These are phyloP conservation scores for Suillus alpinus DNA, from an alignment of 768 basidiomycete species.

Conservation along the genomic window DNA sequence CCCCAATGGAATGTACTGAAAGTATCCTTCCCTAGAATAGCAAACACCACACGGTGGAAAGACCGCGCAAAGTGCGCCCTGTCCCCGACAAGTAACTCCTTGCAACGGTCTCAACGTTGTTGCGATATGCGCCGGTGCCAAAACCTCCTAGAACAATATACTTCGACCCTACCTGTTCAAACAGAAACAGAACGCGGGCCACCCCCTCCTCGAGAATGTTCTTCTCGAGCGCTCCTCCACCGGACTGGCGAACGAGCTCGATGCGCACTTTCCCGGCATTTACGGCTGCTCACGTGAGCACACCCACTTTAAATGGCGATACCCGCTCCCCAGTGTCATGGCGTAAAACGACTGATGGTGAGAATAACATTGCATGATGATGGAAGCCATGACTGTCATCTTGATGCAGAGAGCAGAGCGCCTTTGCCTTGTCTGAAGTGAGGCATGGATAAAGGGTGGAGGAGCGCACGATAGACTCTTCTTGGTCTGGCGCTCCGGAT, in stretches of 20 bases:
- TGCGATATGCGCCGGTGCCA: constrained; percentile 75
- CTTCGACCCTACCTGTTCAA: constrained; percentile 56
- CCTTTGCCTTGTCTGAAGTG: constrained; percentile 46
- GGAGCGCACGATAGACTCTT: constrained; percentile 75
- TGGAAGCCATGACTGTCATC: constrained; percentile 55
- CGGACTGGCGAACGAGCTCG: constrained; percentile 11
- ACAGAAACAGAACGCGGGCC: constrained; percentile 60
- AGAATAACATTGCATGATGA: constrained; percentile 74
- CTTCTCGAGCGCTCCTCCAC: constrained; percentile 19
- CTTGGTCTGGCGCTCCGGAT: constrained; percentile 70
- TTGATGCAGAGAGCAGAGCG: constrained; percentile 62
- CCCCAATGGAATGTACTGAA: constrained; percentile 37
- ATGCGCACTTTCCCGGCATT: constrained; percentile 55
- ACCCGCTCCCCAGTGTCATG: constrained; percentile 57
- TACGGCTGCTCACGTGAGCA: constrained; percentile 69
- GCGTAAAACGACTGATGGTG: constrained; percentile 63
- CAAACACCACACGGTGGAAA: constrained; percentile 68
- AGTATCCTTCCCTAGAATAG: constrained; percentile 53
- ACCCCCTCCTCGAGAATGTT: constrained; percentile 62
- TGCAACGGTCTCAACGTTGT: constrained; percentile 56
- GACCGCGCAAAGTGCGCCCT: constrained; percentile 50
- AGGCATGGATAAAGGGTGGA: constrained; percentile 68
- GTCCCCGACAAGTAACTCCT: constrained; percentile 47
- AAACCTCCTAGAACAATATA: constrained; percentile 70
- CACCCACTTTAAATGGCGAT: constrained; percentile 41